Evolutionary conservation across 441 rosid genomes (phyloP), one percentile per base, ranked within the genome.

Genomic region (Pelargonium citronellum): DNA sequence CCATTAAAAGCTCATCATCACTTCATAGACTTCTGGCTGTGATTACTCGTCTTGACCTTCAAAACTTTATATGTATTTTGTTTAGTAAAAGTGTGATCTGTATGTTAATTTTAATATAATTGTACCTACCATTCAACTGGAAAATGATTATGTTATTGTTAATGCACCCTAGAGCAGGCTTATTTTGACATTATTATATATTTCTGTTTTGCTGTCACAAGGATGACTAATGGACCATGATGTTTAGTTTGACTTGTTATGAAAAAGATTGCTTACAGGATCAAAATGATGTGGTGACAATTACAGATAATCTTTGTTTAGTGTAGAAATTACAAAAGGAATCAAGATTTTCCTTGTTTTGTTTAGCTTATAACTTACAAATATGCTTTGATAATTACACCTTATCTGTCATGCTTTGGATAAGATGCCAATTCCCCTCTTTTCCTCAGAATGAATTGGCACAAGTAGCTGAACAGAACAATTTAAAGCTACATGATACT

Each of bases 91-190:
- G 24, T 58, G 24, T 60, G 34, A 22, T 19, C n/a, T 22, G 20
- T 60, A 8, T n/a, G 63, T 57, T 19, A 8, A 7, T 60, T 9
- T 8, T 3, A 12, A 22, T 60, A 60, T 60, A 19, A 27, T 22
- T 19, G 64, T 60, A 60, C 22, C 64, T 60, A 58, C 63, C 34
- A 60, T 22, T 22, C 34, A 60, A 12, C 58, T 51, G 13, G n/a
- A 12, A 51, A 51, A 51, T 51, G 58, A 51, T 51, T 51, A 3
- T 51, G 58, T 51, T 51, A 51, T 51, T 19, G 1, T n/a, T 12
- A 51, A 51, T 51, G 58, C 17, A n/a, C 58, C n/a, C 5, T 51
- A 15, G 58, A 51, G 58, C 19, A 51, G 17, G 19, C 6, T 4
- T 51, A 12, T 51, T 5, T 51, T 51, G 34, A 27, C 64, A 60